Evolutionary conservation across 2,329 filamentous ascomycete genomes (phyloP).

Genomic region (Chalara sp.): DNA sequence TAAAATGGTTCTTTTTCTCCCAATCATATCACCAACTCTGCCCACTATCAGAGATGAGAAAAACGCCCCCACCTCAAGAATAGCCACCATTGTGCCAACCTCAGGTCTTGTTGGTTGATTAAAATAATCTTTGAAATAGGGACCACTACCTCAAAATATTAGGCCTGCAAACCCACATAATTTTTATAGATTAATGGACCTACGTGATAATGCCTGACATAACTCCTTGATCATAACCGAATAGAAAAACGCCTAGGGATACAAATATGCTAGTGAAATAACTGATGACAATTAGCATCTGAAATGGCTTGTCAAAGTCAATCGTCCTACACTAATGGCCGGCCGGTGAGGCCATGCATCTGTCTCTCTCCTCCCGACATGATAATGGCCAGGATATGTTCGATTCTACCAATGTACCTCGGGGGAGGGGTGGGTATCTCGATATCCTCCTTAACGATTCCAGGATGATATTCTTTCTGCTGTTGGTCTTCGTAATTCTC

Average conservation of each 20-base stretch:
- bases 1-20: slow-evolving; percentile 80
- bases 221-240: slow-evolving; percentile 85
- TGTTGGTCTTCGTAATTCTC: slow-evolving; percentile 34
- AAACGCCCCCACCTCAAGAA: slow-evolving; percentile 88
- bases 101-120: slow-evolving; percentile 79
- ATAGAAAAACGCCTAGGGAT: slow-evolving; percentile 79
- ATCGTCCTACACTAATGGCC: slow-evolving; percentile 77
- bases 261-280: slow-evolving; percentile 94
- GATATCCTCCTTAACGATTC: slow-evolving; percentile 67
- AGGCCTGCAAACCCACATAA: not conserved
- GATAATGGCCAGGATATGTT: slow-evolving; percentile 70
- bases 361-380: slow-evolving; percentile 76
- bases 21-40: slow-evolving; percentile 84
- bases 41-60: slow-evolving; percentile 84
- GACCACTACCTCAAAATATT: slow-evolving; percentile 17
- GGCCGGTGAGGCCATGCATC: slow-evolving; percentile 90
- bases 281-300: slow-evolving; percentile 36
- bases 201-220: slow-evolving; percentile 73
- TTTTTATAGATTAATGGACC: slow-evolving; percentile 13
- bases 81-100: slow-evolving; percentile 95
- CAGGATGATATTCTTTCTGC: slow-evolving; percentile 30
- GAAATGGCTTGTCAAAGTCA: slow-evolving; percentile 8
- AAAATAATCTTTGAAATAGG: slow-evolving; percentile 88
- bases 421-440: slow-evolving; percentile 64
- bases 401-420: slow-evolving; percentile 55